Percentiles rank a stretch among this genome's conserved stretches.
phyloP scores from a whole-genome alignment of 305 asterid genomes.

The Solanum chacoense region DNA sequence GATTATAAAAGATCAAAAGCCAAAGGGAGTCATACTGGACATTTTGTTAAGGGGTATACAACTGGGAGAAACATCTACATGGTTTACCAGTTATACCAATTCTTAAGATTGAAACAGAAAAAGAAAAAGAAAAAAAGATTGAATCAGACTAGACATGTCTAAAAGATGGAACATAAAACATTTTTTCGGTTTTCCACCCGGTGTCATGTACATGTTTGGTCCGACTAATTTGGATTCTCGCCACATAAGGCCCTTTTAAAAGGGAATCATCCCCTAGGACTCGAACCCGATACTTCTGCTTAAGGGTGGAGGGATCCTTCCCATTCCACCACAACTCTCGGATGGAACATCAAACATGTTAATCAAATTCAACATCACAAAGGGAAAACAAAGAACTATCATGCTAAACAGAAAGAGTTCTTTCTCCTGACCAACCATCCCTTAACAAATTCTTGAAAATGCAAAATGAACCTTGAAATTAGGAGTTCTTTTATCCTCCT shows the following conservation, averaged over 20 bases:
- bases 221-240: neutral
- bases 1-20: neutral
- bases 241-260: neutral
- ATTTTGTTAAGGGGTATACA: neutral
- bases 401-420: neutral
- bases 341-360: neutral
- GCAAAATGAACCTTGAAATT: neutral
- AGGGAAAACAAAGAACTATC: neutral
- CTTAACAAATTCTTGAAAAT: neutral
- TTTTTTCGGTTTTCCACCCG: neutral
- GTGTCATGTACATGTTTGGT: neutral
- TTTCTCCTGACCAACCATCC: neutral
- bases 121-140: neutral
- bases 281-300: neutral
- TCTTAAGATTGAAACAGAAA: neutral
- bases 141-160: neutral
- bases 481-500: neutral
- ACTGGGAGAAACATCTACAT: neutral
- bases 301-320: neutral
- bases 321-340: neutral
- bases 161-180: neutral
- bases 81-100: neutral
- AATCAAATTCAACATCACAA: neutral
- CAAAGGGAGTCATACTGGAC: neutral
- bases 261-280: neutral